phyloP scores from a whole-genome alignment of 2,329 filamentous ascomycete species.

The Rhytidhysteron rufulum region DNA sequence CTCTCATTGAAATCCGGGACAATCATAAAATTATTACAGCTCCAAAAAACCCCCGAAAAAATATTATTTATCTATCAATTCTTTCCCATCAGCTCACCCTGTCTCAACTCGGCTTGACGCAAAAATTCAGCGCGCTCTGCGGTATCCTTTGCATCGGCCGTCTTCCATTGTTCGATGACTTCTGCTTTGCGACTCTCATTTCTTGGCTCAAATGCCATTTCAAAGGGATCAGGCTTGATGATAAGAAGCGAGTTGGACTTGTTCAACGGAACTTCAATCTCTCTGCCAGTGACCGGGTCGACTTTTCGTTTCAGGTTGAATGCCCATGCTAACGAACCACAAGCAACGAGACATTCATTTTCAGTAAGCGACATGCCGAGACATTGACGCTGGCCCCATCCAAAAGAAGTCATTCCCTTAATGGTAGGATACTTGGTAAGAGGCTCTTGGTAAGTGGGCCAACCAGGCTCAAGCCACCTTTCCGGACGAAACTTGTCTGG shows the following conservation, averaged over 20 bases:
- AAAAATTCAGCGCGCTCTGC: conserved; percentile 34
- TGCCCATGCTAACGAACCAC: conserved; percentile 47
- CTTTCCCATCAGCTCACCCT: too few relatives aligned
- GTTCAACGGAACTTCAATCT: conserved; percentile 43
- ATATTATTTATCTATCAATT: too few relatives aligned
- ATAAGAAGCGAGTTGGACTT: conserved; percentile 56
- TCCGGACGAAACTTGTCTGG: conserved; percentile 61
- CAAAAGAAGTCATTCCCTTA: conserved; percentile 62
- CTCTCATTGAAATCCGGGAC: too few relatives aligned
- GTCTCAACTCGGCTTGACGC: too few relatives aligned
- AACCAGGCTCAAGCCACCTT: conserved; percentile 59
- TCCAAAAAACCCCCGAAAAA: too few relatives aligned
- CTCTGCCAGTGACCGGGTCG: conserved; percentile 37
- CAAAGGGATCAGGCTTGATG: conserved; percentile 54
- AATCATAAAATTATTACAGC: too few relatives aligned
- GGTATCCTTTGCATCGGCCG: conserved; percentile 33
- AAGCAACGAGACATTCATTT: conserved; percentile 50
- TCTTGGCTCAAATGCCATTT: conserved; percentile 53
- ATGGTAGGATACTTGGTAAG: conserved; percentile 61
- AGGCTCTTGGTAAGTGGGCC: conserved; percentile 63
- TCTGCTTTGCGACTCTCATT: conserved; percentile 36
- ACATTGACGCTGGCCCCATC: conserved; percentile 61
- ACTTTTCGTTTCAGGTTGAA: conserved; percentile 49
- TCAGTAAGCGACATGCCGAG: conserved; percentile 61
- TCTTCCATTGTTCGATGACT: conserved; percentile 28